Conservation (phyloP, 2,329 filamentous ascomycete genomes). For the Aspergillus terreus region DNA sequence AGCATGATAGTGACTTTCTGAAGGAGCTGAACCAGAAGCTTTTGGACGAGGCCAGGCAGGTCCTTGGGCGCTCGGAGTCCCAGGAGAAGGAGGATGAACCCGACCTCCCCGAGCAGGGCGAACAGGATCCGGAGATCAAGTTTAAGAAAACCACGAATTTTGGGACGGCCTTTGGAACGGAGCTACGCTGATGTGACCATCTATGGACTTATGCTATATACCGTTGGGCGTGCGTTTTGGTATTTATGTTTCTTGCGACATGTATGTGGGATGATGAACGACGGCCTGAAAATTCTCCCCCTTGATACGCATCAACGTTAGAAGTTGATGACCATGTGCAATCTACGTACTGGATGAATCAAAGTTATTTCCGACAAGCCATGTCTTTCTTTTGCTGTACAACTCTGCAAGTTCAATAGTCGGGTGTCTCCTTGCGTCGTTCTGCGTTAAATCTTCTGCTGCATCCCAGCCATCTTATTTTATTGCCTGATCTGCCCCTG, state of each 20-base stretch:
- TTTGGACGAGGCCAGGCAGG: constrained; percentile 36
- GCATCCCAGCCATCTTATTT: constrained; percentile 4
- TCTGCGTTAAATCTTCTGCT: neutral
- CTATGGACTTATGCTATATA: constrained; percentile 2
- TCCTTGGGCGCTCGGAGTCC: constrained; percentile 20
- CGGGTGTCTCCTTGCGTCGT: constrained; percentile 8
- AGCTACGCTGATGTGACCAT: constrained; percentile 1
- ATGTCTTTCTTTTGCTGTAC: neutral
- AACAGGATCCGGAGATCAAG: constrained; percentile 36
- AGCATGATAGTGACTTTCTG: constrained; percentile 39
- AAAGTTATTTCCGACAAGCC: neutral
- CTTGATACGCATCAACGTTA: neutral
- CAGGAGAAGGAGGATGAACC: constrained; percentile 23
- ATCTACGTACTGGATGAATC: constrained; percentile 5
- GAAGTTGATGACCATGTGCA: constrained; percentile 8
- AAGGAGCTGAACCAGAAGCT: constrained; percentile 42
- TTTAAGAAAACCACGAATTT: constrained; percentile 46
- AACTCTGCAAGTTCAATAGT: neutral
- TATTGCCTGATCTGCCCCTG: too few relatives aligned
- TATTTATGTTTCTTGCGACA: neutral
- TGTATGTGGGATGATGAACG: constrained; percentile 9
- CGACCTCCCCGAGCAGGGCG: constrained; percentile 20
- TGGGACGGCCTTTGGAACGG: constrained; percentile 44
- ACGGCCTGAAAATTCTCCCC: constrained; percentile 3
- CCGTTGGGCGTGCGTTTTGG: constrained; percentile 1